phyloP scores from a whole-genome alignment of 2,329 filamentous ascomycete species.

The Claviceps spartinae region DNA sequence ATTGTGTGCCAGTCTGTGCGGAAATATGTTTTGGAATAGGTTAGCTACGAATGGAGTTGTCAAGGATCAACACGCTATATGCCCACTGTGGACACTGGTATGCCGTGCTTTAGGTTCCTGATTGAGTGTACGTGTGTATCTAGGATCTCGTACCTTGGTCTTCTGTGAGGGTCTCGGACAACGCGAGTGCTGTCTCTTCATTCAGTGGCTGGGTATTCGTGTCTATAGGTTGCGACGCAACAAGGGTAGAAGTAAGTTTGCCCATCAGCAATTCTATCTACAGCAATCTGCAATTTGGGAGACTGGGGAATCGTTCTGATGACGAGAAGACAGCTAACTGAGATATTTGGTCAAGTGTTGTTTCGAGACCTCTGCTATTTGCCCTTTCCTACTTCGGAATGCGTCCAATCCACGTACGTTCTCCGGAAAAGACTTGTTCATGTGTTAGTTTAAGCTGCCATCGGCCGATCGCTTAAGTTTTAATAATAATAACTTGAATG shows the following conservation, averaged over 20 bases:
- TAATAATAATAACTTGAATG: too few species aligned
- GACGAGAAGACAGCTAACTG: background rate
- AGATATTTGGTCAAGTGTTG: background rate
- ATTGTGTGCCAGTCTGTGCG: constrained; percentile 1
- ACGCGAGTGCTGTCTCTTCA: background rate
- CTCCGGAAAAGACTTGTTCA: background rate
- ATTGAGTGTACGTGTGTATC: background rate
- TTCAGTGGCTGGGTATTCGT: background rate
- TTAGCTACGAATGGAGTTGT: background rate
- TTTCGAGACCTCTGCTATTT: background rate
- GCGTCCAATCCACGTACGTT: background rate
- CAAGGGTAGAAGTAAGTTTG: background rate
- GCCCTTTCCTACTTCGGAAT: background rate
- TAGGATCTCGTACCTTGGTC: background rate
- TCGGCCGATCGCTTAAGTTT: too few species aligned
- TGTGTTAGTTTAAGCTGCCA: too few species aligned
- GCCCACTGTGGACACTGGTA: background rate
- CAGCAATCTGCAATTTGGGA: background rate
- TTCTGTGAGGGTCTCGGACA: background rate
- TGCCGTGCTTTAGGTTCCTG: background rate
- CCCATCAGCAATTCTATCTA: background rate
- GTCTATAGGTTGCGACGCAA: background rate
- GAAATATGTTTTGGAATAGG: background rate
- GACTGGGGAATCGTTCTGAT: background rate
- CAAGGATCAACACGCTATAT: background rate